Percentiles rank a stretch among this genome's conserved stretches.
phyloP scores from a whole-genome alignment of 768 basidiomycete species.

The Agrocybe pediades region DNA sequence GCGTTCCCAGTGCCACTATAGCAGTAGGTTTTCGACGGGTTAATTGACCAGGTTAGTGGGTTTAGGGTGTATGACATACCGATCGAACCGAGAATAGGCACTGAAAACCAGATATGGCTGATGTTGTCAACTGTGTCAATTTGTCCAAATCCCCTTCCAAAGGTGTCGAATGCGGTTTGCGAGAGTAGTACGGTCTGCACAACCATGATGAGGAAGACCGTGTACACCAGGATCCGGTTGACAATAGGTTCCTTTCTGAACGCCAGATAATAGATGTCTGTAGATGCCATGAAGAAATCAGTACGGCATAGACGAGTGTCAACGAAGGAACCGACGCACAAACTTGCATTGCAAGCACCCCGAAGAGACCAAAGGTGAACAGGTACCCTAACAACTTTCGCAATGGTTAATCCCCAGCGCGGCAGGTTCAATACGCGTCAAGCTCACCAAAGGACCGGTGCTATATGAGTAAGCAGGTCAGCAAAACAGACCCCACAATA shows the following conservation, averaged over 20 bases:
- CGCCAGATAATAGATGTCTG: slow-evolving; percentile 1
- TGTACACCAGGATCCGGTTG: neutral
- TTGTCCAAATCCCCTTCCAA: neutral
- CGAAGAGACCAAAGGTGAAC: slow-evolving; percentile 6
- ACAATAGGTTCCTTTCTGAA: neutral
- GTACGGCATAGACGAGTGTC: neutral
- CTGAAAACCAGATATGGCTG: slow-evolving; percentile 1
- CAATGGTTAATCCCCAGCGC: neutral
- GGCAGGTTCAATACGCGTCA: neutral
- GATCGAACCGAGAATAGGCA: neutral
- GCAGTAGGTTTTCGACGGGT: neutral
- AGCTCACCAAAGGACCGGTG: slow-evolving; percentile 10
- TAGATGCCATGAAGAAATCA: neutral
- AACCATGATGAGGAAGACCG: neutral
- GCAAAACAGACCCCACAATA: neutral
- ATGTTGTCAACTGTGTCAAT: neutral
- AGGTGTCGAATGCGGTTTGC: neutral
- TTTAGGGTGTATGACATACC: neutral
- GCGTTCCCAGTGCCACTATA: slow-evolving; percentile 5
- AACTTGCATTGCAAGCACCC: slow-evolving; percentile 11
- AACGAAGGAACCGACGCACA: slow-evolving; percentile 5
- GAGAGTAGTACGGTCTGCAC: neutral
- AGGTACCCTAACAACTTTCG: slow-evolving; percentile 8
- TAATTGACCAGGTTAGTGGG: neutral
- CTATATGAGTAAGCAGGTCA: neutral